phyloP scores from a whole-genome alignment of 2,329 filamentous ascomycete genomes.

The Fusarium sp. region DNA sequence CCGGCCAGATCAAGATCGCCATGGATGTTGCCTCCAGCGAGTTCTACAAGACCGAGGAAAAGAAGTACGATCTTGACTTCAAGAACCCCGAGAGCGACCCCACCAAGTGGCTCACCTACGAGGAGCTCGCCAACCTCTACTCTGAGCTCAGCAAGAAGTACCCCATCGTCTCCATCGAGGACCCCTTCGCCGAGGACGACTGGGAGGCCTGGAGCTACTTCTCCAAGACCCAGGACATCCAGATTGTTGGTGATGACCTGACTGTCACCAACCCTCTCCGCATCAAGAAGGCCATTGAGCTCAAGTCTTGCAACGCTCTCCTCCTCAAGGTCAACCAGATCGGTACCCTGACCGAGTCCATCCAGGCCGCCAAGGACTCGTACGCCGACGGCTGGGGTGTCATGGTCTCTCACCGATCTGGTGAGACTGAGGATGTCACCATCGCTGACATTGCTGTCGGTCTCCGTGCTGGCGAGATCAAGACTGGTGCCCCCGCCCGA shows the following conservation, averaged over 20 bases:
- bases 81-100: constrained; percentile 99
- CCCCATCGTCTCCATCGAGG: constrained; percentile 98
- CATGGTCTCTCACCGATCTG: constrained; percentile 99
- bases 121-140: constrained; percentile 96
- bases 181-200: constrained; percentile 99
- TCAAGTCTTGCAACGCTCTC: constrained; percentile 98
- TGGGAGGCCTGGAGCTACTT: constrained; percentile 99
- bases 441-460: constrained; percentile 98
- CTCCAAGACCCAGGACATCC: constrained; percentile 98
- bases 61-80: constrained; percentile 99
- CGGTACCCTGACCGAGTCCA: constrained; percentile 97
- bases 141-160: constrained; percentile 91
- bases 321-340: constrained; percentile 99
- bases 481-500: constrained; percentile 95
- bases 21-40: constrained; percentile 99
- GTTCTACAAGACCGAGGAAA: constrained; percentile 97
- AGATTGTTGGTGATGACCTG: constrained; percentile 98
- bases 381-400: constrained; percentile 97
- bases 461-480: constrained; percentile 97
- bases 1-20: constrained; percentile 95
- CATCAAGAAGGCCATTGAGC: constrained; percentile 99
- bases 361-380: constrained; percentile 99
- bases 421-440: constrained; percentile 99
- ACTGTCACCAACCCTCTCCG: constrained; percentile 99
- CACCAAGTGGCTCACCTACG: constrained; percentile 98